Evolutionary conservation across 1,139 yeast species (phyloP).

Genomic region (Tardiomyces depauwii): DNA sequence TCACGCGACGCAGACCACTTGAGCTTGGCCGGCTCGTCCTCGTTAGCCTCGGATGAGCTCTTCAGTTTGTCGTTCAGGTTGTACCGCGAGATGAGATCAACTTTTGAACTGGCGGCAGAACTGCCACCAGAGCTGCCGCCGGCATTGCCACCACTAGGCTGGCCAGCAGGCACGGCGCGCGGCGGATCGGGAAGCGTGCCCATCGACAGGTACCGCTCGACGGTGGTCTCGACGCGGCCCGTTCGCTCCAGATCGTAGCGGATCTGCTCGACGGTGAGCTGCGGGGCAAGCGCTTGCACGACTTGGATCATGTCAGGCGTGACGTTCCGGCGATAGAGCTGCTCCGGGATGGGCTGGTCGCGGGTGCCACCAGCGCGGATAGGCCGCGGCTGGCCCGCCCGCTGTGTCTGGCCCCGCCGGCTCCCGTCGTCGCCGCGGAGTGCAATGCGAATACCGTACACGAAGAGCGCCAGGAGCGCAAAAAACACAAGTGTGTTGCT

Average conservation of each 20-base stretch:
- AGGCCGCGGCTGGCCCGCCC: neutral
- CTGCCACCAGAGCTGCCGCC: neutral
- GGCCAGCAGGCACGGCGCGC: slow-evolving; percentile 13
- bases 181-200: slow-evolving; percentile 64
- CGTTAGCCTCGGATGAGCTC: slow-evolving; percentile 1
- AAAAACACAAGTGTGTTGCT: neutral
- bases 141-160: slow-evolving; percentile 1
- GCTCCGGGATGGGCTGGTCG: neutral
- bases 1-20: slow-evolving; percentile 31
- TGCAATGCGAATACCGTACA: neutral
- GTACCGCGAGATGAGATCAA: slow-evolving; percentile 19
- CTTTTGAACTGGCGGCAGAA: slow-evolving; percentile 4
- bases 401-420: neutral
- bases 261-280: slow-evolving; percentile 59
- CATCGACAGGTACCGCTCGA: slow-evolving; percentile 53
- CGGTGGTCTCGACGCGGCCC: slow-evolving; percentile 71
- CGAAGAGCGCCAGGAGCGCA: neutral
- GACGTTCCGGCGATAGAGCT: slow-evolving; percentile 38
- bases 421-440: neutral
- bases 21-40: slow-evolving; percentile 9
- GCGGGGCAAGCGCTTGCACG: slow-evolving; percentile 77
- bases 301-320: slow-evolving; percentile 76
- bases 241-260: slow-evolving; percentile 39
- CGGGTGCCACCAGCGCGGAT: too few relatives aligned
- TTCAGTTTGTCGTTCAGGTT: slow-evolving; percentile 10